phyloP scores from a whole-genome alignment of 768 basidiomycete genomes.

The Boletus rubroflammeus region DNA sequence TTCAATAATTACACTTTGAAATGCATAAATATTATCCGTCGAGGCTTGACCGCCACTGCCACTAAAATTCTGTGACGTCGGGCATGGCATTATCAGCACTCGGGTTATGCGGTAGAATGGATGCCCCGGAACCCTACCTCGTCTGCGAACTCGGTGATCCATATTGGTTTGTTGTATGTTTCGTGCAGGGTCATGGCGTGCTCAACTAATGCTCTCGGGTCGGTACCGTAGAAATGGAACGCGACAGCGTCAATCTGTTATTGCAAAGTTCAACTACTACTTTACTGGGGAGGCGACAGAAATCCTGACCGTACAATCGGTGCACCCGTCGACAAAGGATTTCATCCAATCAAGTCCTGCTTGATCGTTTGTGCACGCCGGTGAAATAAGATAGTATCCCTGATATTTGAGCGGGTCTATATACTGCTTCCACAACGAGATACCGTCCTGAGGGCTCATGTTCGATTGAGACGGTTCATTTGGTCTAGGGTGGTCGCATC shows the following conservation, averaged over 20 bases:
- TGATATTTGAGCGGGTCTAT: conserved; percentile 55
- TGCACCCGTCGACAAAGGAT: conserved; percentile 52
- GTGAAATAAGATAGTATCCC: conserved; percentile 63
- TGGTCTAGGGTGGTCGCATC: conserved; percentile 45
- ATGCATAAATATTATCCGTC: conserved; percentile 41
- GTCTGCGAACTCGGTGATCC: conserved; percentile 73
- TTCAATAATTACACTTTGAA: conserved; percentile 42
- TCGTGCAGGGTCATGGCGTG: conserved; percentile 51
- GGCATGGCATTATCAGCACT: not conserved
- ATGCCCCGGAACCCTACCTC: conserved; percentile 36
- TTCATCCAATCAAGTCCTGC: conserved; percentile 65
- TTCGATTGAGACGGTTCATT: conserved; percentile 64
- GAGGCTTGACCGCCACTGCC: conserved; percentile 40
- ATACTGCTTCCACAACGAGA: conserved; percentile 58
- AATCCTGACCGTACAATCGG: conserved; percentile 48
- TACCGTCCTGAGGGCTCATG: conserved; percentile 52
- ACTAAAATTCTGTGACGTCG: conserved; percentile 47
- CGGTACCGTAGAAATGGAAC: conserved; percentile 69
- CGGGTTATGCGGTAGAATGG: not conserved
- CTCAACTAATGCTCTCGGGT: conserved; percentile 43
- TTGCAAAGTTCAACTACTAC: not conserved
- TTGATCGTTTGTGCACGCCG: conserved; percentile 65
- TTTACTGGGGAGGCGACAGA: not conserved
- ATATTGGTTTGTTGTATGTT: conserved; percentile 45
- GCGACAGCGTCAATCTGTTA: conserved; percentile 58